Percentiles rank a stretch among this genome's conserved stretches.
These are phyloP conservation scores for Fusarium buharicum DNA, from an alignment of 2,329 filamentous ascomycete genomes.

Conservation along the genomic window DNA sequence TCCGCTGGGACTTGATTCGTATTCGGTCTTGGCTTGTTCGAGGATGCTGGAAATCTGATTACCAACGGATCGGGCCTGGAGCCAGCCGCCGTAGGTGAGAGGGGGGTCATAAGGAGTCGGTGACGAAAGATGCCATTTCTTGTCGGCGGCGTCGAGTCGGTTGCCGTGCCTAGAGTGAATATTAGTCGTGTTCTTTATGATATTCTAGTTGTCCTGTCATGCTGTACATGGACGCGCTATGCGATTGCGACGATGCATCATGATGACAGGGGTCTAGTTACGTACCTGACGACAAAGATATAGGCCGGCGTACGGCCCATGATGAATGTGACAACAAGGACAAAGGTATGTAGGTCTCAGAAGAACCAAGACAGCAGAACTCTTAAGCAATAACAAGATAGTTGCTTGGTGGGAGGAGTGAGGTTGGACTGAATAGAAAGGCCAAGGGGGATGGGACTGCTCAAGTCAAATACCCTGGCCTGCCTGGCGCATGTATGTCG, in stretches of 20 bases:
- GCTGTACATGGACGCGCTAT: conserved; percentile 25
- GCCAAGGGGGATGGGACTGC: conserved; percentile 31
- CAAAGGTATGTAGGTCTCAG: conserved; percentile 3
- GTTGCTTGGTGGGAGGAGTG: conserved; percentile 24
- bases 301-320: conserved; percentile 58
- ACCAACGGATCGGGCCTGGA: conserved; percentile 84
- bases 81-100: conserved; percentile 93
- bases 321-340: conserved; percentile 31
- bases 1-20: conserved; percentile 48
- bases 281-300: conserved; percentile 58
- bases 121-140: conserved; percentile 92
- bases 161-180: conserved; percentile 77
- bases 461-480: conserved; percentile 35
- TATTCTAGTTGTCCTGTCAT: conserved; percentile 5
- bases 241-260: conserved; percentile 34
- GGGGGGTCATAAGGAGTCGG: conserved; percentile 96
- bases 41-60: conserved; percentile 82
- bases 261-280: conserved; percentile 40
- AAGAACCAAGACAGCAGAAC: conserved; percentile 10
- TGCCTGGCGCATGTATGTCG: conserved; percentile 13
- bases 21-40: conserved; percentile 61
- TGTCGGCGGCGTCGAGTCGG: conserved; percentile 92
- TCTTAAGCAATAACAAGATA: conserved; percentile 8
- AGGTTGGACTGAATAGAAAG: conserved; percentile 34
- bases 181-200: conserved; percentile 22